Evolutionary conservation across 1,284 basidiomycete genomes (phyloP), one percentile per base, ranked within the genome.

Genomic region (Puccinia horiana): DNA sequence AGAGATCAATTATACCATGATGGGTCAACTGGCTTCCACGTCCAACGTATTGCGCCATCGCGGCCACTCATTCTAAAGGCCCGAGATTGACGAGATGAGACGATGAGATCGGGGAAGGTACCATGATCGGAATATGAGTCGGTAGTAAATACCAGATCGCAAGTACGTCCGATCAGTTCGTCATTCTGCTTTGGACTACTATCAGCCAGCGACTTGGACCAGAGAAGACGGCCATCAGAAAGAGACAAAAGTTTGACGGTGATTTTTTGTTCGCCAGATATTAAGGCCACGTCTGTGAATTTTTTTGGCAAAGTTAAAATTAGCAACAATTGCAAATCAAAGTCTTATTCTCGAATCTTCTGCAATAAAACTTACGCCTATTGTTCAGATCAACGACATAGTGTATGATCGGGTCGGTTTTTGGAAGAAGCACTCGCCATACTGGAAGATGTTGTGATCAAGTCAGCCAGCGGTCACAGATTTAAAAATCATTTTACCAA

Each of bases 371-470:
- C 69, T 65, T 37, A 81, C 79, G 54, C 23, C 63, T 32, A 52
- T 81, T 58, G 32, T 81, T 56, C n/a, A 81, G 11, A 52, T 81
- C 70, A n/a, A 75, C 37, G 37, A 49, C 44, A 81, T 81, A 73
- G 9, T 74, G 79, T 40, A 81, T 61, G 47, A 81, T 81, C n/a
- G 79, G 79, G 14, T 74, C 79, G 44, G 29, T 61, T 29, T 52
- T 54, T 5, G 79, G 72, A 47, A 75, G 61, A 52, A 81, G 69
- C 9, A 81, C 16, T 26, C 79, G 69, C 79, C 79, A 81, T 47
- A 75, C 79, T 81, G 35, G 67, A 67, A 32, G 18, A 61, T 32
- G 9, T 9, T 16, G 26, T 18, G n/a, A 61, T n/a, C 35, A 58
- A 40, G n/a, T 52, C n/a, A 75, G 49, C 47, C 20, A 52, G 14